Percentiles rank a stretch among this genome's conserved stretches.
These are phyloP conservation scores for Ophiostoma himal-ulmi DNA, from an alignment of 2,329 filamentous ascomycete species.

Conservation along the genomic window DNA sequence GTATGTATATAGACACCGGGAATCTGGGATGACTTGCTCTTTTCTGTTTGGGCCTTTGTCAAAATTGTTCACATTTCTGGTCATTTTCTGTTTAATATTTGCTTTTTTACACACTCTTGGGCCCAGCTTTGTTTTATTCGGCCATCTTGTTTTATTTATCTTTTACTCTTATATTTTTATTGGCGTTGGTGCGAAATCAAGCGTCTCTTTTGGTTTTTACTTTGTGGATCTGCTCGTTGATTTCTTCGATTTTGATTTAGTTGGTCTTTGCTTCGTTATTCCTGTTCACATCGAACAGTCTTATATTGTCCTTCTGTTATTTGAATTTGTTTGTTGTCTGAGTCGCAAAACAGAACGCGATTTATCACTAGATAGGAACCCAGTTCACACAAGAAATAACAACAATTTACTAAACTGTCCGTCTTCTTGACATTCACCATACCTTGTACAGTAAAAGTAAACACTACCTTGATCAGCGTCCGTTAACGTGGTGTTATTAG, in stretches of 20 bases:
- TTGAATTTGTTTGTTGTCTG: background rate
- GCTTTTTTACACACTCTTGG: background rate
- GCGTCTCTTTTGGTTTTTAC: slow-evolving; percentile 13
- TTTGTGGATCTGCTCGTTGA: background rate
- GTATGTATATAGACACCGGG: slow-evolving; percentile 21
- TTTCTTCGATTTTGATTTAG: background rate
- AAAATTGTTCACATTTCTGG: slow-evolving; percentile 9
- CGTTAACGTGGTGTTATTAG: slow-evolving; percentile 1
- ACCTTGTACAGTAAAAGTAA: background rate
- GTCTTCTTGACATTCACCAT: too few species aligned
- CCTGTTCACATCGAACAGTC: background rate
- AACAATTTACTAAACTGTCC: background rate
- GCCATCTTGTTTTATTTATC: slow-evolving; percentile 10
- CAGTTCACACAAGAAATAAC: background rate
- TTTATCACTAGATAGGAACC: slow-evolving; percentile 8
- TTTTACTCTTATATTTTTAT: background rate
- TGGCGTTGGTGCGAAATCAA: slow-evolving; percentile 19
- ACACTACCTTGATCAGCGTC: background rate
- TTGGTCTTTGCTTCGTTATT: background rate
- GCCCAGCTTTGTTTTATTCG: slow-evolving; percentile 9
- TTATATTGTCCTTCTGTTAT: background rate
- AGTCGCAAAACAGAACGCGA: background rate
- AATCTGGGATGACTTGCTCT: slow-evolving; percentile 12
- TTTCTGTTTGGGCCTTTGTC: slow-evolving; percentile 14
- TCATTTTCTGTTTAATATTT: slow-evolving; percentile 9